Conservation (phyloP, 2,329 filamentous ascomycete species). For the Geosmithia putterillii region DNA sequence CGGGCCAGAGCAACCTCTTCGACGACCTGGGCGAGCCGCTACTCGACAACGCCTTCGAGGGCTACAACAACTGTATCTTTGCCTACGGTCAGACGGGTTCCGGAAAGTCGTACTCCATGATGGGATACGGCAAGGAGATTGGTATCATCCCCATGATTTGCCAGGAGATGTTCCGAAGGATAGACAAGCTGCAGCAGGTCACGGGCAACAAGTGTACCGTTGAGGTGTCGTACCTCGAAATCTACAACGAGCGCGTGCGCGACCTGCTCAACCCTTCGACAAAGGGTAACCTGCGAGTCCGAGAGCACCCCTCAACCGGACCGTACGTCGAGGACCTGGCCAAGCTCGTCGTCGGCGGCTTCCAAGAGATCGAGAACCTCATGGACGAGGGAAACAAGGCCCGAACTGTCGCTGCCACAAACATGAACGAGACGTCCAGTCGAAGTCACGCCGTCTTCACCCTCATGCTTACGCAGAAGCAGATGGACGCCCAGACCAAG, state of each 20-base stretch:
- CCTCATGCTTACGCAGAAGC: constrained; percentile 87
- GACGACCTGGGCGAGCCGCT: constrained; percentile 79
- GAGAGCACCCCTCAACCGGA: constrained; percentile 93
- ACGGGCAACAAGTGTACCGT: constrained; percentile 78
- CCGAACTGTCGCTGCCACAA: constrained; percentile 91
- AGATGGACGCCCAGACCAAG: constrained; percentile 79
- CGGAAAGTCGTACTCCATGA: constrained; percentile 99
- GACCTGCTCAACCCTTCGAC: constrained; percentile 91
- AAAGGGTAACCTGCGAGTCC: constrained; percentile 91
- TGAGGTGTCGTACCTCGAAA: constrained; percentile 96
- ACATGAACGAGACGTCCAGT: constrained; percentile 99
- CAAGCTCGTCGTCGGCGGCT: constrained; percentile 86
- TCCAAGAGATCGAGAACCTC: constrained; percentile 88
- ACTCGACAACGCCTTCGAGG: constrained; percentile 94
- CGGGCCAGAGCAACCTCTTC: constrained; percentile 82
- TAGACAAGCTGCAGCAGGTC: constrained; percentile 57
- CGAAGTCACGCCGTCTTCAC: constrained; percentile 98
- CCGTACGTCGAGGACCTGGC: constrained; percentile 97
- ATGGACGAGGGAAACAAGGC: constrained; percentile 99
- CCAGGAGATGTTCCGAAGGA: constrained; percentile 92
- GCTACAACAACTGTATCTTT: constrained; percentile 99
- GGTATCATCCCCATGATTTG: constrained; percentile 97
- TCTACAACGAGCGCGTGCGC: constrained; percentile 95
- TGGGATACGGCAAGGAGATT: constrained; percentile 93
- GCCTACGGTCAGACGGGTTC: constrained; percentile 97